phyloP scores from a whole-genome alignment of 352 stramenopile species.

The Phytophthora brassicae region DNA sequence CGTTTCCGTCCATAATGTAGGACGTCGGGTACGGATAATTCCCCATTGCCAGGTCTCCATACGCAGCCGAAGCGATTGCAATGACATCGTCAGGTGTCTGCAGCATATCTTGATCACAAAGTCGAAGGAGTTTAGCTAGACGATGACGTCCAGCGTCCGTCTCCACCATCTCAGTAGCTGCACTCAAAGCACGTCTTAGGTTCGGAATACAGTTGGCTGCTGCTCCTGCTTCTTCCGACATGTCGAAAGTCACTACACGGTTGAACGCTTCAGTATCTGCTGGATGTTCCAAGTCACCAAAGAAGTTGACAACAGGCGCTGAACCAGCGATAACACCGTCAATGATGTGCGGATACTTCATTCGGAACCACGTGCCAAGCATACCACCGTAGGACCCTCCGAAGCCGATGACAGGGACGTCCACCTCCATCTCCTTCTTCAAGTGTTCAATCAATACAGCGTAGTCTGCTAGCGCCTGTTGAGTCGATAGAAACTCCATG shows the following conservation, averaged over 20 bases:
- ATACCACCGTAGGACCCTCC: slow-evolving; percentile 82
- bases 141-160: slow-evolving; percentile 25
- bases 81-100: slow-evolving; percentile 31
- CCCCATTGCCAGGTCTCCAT: slow-evolving; percentile 40
- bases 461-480: slow-evolving; percentile 86
- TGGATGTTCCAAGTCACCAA: slow-evolving; percentile 40
- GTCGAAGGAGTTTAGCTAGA: slow-evolving; percentile 26
- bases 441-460: slow-evolving; percentile 52
- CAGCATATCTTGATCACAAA: slow-evolving; percentile 32
- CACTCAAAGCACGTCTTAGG: slow-evolving; percentile 25
- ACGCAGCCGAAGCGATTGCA: slow-evolving; percentile 17
- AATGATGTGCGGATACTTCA: slow-evolving; percentile 78
- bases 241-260: slow-evolving; percentile 44
- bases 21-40: slow-evolving; percentile 55
- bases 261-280: slow-evolving; percentile 48
- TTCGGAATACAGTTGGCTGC: slow-evolving; percentile 43
- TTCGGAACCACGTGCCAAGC: slow-evolving; percentile 69
- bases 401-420: slow-evolving; percentile 69
- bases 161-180: slow-evolving; percentile 15
- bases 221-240: slow-evolving; percentile 36
- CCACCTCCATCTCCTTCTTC: slow-evolving; percentile 36
- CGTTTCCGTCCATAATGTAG: slow-evolving; percentile 52
- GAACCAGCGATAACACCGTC: slow-evolving; percentile 66
- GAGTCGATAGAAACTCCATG: slow-evolving; percentile 75
- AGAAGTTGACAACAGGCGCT: slow-evolving; percentile 60